Base-by-base conservation (phyloP, 192 early-diverging fungal species). In the Pecoramyces ruminantium region DNA sequence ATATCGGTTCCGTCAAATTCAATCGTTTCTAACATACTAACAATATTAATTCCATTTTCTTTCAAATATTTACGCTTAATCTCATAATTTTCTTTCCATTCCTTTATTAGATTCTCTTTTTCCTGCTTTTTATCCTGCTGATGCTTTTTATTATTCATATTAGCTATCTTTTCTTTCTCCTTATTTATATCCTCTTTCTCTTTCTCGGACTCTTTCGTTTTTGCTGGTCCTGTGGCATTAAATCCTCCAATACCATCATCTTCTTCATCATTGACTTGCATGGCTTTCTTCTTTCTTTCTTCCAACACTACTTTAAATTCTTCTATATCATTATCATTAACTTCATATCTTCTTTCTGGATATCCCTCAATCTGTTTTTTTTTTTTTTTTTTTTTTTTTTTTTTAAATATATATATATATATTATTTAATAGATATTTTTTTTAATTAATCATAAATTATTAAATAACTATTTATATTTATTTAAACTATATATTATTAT, bases 341-440 rank as follows among this genome's bases (percentile, higher is more conserved):
- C 88, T 14, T 79, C 82, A 81, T 84, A 86, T 18, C 89, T 81
- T 28, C 84, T 81, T 83, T 91, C 89, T 16, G 90, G 90, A 67
- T 84, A 89, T 28, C 83, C 84, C 21, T 81, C 58, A 25, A 58
- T 29, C 82, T 88, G 27, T n/a, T n/a, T n/a, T n/a, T n/a, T n/a
- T n/a, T n/a, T n/a, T n/a, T n/a, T n/a, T n/a, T n/a, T n/a, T n/a
- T n/a, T n/a, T n/a, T n/a, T n/a, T n/a, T n/a, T n/a, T n/a, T n/a
- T n/a, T n/a, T n/a, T n/a, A n/a, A n/a, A n/a, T n/a, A n/a, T n/a
- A n/a, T n/a, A n/a, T n/a, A n/a, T n/a, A n/a, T n/a, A n/a, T n/a
- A n/a, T n/a, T n/a, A n/a, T n/a, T n/a, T n/a, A n/a, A n/a, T n/a
- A n/a, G n/a, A n/a, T n/a, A n/a, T n/a, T n/a, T n/a, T n/a, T n/a